Percentiles rank a stretch among this genome's conserved stretches.
Evolutionary conservation across 1,284 basidiomycete genomes (phyloP).

Genomic region (Cerioporus squamosus): DNA sequence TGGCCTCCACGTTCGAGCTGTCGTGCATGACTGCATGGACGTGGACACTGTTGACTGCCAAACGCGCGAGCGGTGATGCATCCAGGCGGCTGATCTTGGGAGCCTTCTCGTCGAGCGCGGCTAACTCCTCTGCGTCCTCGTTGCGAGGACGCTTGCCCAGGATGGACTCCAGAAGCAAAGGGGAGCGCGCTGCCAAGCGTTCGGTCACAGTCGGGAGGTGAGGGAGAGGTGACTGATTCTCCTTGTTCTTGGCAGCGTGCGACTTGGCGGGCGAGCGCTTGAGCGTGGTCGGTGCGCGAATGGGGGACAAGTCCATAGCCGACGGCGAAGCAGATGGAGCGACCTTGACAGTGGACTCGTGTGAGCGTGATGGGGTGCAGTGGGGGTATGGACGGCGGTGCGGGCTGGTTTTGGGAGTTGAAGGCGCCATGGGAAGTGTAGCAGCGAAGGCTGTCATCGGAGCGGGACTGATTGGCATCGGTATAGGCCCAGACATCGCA

Average conservation of each 20-base stretch:
- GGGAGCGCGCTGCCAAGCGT: conserved; percentile 35
- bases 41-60: conserved; percentile 12
- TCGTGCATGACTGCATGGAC: conserved; percentile 16
- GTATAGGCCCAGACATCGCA: conserved; percentile 5
- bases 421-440: conserved; percentile 5
- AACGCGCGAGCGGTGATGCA: conserved; percentile 11
- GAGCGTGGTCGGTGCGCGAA: conserved; percentile 25
- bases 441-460: not conserved
- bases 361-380: conserved; percentile 38
- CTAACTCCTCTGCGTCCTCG: conserved; percentile 32
- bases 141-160: conserved; percentile 46
- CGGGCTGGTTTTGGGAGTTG: conserved; percentile 22
- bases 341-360: too few species aligned
- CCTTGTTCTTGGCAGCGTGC: conserved; percentile 42
- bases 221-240: conserved; percentile 46
- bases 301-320: conserved; percentile 12
- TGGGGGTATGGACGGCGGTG: conserved; percentile 28
- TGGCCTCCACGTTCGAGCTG: not conserved
- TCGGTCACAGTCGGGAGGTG: conserved; percentile 38
- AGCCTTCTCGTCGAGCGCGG: conserved; percentile 20
- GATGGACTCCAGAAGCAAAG: conserved; percentile 32
- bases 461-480: conserved; percentile 12
- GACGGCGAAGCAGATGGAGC: conserved; percentile 16
- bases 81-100: conserved; percentile 34
- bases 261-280: conserved; percentile 26